A percentile compares a stretch with the other conserved stretches of the same genome.
Evolutionary conservation across 1,284 basidiomycete genomes (phyloP).

Genomic region (Ustilago tritici): DNA sequence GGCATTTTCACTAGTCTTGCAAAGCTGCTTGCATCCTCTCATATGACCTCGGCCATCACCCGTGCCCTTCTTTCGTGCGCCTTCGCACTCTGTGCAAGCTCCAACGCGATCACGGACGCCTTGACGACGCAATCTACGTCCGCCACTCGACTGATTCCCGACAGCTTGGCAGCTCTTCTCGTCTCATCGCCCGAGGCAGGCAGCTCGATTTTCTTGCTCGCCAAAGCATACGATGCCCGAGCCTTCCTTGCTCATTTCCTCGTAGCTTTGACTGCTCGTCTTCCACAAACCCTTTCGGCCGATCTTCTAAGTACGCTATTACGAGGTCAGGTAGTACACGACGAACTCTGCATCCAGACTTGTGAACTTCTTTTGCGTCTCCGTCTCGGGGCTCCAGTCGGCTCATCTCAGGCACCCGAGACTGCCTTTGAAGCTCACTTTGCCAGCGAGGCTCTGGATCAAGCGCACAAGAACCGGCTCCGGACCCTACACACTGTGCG

Average conservation of each 20-base stretch:
- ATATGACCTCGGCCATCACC: slow-evolving; percentile 24
- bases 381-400: slow-evolving; percentile 20
- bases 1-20: slow-evolving; percentile 49
- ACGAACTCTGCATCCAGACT: slow-evolving; percentile 24
- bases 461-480: slow-evolving; percentile 47
- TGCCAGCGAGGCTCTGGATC: slow-evolving; percentile 10
- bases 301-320: slow-evolving; percentile 43
- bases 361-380: slow-evolving; percentile 42
- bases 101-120: slow-evolving; percentile 29
- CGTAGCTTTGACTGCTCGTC: slow-evolving; percentile 36
- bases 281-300: slow-evolving; percentile 29
- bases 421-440: slow-evolving; percentile 38
- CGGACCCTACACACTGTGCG: slow-evolving; percentile 50
- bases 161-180: slow-evolving; percentile 39
- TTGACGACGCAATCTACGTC: slow-evolving; percentile 27
- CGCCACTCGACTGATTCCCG: slow-evolving; percentile 42
- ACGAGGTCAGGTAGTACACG: slow-evolving; percentile 29
- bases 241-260: slow-evolving; percentile 53
- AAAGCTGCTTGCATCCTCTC: slow-evolving; percentile 30
- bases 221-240: slow-evolving; percentile 44
- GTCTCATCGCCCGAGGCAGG: slow-evolving; percentile 32
- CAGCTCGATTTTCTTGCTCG: slow-evolving; percentile 25
- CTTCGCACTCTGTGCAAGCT: slow-evolving; percentile 55
- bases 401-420: slow-evolving; percentile 29
- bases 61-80: slow-evolving; percentile 54